These are phyloP conservation scores for Colletotrichum spaethianum DNA, from an alignment of 2,329 filamentous ascomycete genomes.

Conservation along the genomic window DNA sequence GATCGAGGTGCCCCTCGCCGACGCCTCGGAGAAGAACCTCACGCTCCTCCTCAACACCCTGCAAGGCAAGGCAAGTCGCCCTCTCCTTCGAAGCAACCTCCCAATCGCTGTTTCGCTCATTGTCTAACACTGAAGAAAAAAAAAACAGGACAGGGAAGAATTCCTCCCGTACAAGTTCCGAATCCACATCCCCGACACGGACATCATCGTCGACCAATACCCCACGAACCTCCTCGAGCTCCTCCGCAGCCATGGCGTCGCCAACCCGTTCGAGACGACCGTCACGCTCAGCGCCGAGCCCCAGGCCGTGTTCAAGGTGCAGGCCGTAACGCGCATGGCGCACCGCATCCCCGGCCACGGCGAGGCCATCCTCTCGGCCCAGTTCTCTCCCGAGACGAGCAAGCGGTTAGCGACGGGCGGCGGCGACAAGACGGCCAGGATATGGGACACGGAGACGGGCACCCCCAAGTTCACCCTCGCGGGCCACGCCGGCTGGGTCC, in stretches of 20 bases:
- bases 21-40: slow-evolving; percentile 90
- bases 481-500: slow-evolving; percentile 91
- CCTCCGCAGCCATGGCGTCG: slow-evolving; percentile 69
- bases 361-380: slow-evolving; percentile 87
- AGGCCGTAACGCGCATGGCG: slow-evolving; percentile 90
- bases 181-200: slow-evolving; percentile 69
- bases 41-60: slow-evolving; percentile 89
- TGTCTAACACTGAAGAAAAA: slow-evolving; percentile 43
- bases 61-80: slow-evolving; percentile 75
- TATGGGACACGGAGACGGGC: slow-evolving; percentile 96
- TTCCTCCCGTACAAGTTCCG: slow-evolving; percentile 74
- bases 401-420: slow-evolving; percentile 87
- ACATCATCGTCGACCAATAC: slow-evolving; percentile 69
- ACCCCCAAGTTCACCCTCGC: slow-evolving; percentile 89
- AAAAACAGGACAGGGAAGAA: slow-evolving; percentile 65
- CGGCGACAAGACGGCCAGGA: slow-evolving; percentile 90
- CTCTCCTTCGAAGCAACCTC: no score
- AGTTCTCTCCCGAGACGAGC: slow-evolving; percentile 86
- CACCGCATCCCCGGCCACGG: slow-evolving; percentile 92
- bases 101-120: neutral
- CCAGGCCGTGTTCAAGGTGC: slow-evolving; percentile 94
- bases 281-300: slow-evolving; percentile 76
- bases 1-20: slow-evolving; percentile 82
- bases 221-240: slow-evolving; percentile 68
- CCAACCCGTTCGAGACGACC: slow-evolving; percentile 70